Evolutionary conservation across 768 basidiomycete species (phyloP), one percentile per base, ranked within the genome.

Genomic region (Gymnopilus dilepis): DNA sequence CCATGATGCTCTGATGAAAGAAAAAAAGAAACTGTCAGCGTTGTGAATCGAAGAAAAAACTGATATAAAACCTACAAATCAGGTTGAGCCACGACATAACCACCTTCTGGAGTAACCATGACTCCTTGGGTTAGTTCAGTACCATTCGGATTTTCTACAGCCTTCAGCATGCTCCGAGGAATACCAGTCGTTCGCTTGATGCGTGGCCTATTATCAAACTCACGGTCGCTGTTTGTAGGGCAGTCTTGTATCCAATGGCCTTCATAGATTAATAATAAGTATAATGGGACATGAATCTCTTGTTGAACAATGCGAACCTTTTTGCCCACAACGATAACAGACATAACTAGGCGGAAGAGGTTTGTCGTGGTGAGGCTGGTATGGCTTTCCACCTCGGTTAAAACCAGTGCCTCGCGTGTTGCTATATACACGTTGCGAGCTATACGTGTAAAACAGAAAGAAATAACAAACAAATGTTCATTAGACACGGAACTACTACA

Each of bases 241-340:
- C 97, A 99, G 64, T 97, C 94, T 72, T 99, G 96, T 65, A 99
- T 99, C 97, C 97, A 99, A 72, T 99, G 97, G 40, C 97, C 97
- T 98, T 73, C 34, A 19, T 21, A 45, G 59, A 62, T 42, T 33
- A 9, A 45, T 61, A 11, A 54, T 73, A 55, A 69, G 43, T 37
- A 52, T 56, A 3, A 15, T 8, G 11, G 37, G 11, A 31, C 42
- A 28, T 55, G 37, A 9, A 22, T 38, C 50, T 7, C 9, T 30
- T 47, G 15, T n/a, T n/a, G 12, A 40, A 40, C 45, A n/a, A n/a
- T 9, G 61, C 73, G 54, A 73, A 91, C 96, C 97, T 88, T 97
- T 97, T 77, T 97, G 93, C 47, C 96, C 95, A 77, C 97, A 99
- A 37, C 97, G 90, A 73, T 99, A 99, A 73, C 97, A 99, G 3